Percentiles rank a stretch among this genome's conserved stretches.
Evolutionary conservation across 441 rosid species (phyloP).

Genomic region (Gossypium davidsonii): DNA sequence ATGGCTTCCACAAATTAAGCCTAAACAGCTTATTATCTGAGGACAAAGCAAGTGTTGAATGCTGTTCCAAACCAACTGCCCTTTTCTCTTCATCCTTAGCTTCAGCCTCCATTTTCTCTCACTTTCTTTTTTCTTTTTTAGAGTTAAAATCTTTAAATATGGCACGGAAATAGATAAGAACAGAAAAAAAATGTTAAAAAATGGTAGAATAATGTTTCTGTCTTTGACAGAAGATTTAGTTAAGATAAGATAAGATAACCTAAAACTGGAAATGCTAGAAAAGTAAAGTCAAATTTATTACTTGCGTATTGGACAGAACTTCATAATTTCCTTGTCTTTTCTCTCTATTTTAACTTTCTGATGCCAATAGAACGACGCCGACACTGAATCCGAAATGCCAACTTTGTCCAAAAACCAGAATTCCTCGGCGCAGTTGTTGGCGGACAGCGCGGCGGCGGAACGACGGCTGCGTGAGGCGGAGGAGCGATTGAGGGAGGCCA

Average conservation of each 20-base stretch:
- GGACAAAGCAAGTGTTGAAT: background rate
- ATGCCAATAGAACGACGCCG: slow-evolving; percentile 9
- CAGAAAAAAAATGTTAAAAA: background rate
- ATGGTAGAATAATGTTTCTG: background rate
- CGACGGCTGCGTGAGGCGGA: slow-evolving; percentile 80
- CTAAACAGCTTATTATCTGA: background rate
- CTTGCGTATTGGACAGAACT: background rate
- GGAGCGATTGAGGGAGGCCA: slow-evolving; percentile 87
- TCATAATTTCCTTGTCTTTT: background rate
- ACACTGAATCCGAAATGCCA: slow-evolving; percentile 21
- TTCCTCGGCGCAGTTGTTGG: slow-evolving; percentile 24
- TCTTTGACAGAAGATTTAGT: background rate
- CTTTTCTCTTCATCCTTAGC: background rate
- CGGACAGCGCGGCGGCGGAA: slow-evolving; percentile 53
- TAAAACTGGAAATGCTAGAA: background rate
- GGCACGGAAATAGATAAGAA: background rate
- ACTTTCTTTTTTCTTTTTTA: background rate
- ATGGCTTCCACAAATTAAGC: background rate
- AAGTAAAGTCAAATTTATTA: background rate
- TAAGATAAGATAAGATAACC: background rate
- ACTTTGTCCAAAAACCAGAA: slow-evolving; percentile 25
- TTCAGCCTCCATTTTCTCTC: background rate
- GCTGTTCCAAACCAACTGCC: background rate
- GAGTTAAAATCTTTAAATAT: background rate
- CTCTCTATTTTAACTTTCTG: background rate